Conservation (phyloP, 352 stramenopile genomes). For the Phytophthora pisi region DNA sequence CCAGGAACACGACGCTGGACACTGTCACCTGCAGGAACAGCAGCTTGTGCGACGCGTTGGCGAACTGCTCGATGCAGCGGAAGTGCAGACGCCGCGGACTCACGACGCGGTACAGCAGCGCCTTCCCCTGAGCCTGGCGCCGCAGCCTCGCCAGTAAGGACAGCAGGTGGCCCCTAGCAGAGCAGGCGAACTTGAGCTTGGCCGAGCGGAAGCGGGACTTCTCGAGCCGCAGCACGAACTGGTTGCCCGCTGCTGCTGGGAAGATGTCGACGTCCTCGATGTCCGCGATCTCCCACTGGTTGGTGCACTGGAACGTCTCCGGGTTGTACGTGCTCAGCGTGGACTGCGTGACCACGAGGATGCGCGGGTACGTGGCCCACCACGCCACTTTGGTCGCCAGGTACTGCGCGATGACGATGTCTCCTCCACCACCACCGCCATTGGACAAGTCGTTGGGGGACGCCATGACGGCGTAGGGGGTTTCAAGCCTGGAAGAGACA, state of each 20-base stretch:
- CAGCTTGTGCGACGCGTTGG: slow-evolving; percentile 60
- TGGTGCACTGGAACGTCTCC: slow-evolving; percentile 72
- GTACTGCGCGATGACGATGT: slow-evolving; percentile 68
- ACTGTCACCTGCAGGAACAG: slow-evolving; percentile 59
- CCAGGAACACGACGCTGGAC: slow-evolving; percentile 55
- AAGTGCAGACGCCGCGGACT: slow-evolving; percentile 45
- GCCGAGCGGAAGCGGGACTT: slow-evolving; percentile 62
- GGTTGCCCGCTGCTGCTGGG: slow-evolving; percentile 39
- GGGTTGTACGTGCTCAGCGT: slow-evolving; percentile 68
- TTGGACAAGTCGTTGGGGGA: slow-evolving; percentile 6
- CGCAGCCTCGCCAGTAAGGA: slow-evolving; percentile 55
- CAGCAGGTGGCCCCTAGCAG: slow-evolving; percentile 58
- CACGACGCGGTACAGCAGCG: slow-evolving; percentile 42
- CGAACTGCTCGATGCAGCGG: slow-evolving; percentile 70
- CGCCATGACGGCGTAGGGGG: slow-evolving; percentile 23
- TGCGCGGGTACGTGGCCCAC: slow-evolving; percentile 65
- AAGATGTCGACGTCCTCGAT: slow-evolving; percentile 60
- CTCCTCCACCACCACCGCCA: neutral
- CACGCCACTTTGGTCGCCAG: slow-evolving; percentile 71
- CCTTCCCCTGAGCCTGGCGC: slow-evolving; percentile 47
- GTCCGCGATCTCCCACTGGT: slow-evolving; percentile 69
- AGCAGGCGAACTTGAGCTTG: slow-evolving; percentile 65
- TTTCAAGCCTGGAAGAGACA: slow-evolving; percentile 1
- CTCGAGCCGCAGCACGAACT: slow-evolving; percentile 70
- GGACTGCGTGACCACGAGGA: slow-evolving; percentile 60